Base-by-base conservation (phyloP, 2,329 filamentous ascomycete genomes). In the Penicillium vulpinum region DNA sequence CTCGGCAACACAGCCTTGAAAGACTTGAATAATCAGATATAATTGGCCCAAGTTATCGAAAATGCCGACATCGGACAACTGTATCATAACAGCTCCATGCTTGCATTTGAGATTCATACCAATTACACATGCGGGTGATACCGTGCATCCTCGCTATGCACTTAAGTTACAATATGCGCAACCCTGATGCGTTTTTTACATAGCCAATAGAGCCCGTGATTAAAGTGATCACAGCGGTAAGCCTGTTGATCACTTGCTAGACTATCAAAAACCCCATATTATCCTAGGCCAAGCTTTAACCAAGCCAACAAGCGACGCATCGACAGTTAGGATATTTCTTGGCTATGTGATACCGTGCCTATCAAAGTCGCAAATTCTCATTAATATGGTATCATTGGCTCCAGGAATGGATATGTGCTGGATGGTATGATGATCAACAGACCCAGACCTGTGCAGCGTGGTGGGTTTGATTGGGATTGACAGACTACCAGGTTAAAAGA, bases 391-490 rank as follows among this genome's bases (percentile, higher is more conserved):
- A n/a, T n/a, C 24, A 63, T 63, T 59, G 59, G 61, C 31, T 16
- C 18, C 24, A 29, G 13, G 15, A 16, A 26, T 28, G n/a, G 22
- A 29, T 28, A 36, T n/a, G 43, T 45, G 28, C 36, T 26, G 51
- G 39, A 39, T 16, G 52, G 40, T 55, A 60, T 56, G 52, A 24
- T 44, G 62, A 64, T 66, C 62, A 64, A 58, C 61, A 48, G 54
- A 58, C 38, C 61, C 56, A 61, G 61, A 63, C 38, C 46, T 38
- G 35, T 24, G 13, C 7, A 43, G 21, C 18, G 29, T 39, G 50
- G 40, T 35, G 41, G 39, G 39, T 65, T 66, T 65, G 31, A 66
- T 65, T 59, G 28, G 45, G 62, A 66, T 66, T 52, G 57, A 59
- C 58, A 16, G 51, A 26, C 33, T 11, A 50, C 40, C 43, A 31